phyloP scores from a whole-genome alignment of 2,329 filamentous ascomycete species.

The Fusarium papillatum region DNA sequence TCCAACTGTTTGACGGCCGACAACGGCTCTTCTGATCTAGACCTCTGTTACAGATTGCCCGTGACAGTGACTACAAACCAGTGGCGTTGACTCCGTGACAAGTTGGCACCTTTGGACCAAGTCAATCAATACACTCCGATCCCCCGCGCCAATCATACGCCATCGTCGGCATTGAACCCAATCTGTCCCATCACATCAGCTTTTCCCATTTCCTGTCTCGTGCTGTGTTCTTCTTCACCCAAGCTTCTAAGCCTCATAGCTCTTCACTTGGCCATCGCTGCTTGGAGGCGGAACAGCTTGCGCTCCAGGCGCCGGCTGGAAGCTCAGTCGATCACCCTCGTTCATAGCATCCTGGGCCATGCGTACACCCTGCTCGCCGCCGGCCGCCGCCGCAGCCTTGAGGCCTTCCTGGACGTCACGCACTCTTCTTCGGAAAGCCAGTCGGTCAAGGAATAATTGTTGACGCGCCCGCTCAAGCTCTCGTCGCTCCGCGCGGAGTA shows the following conservation, averaged over 20 bases:
- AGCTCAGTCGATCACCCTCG: constrained; percentile 67
- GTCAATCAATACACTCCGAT: constrained; percentile 25
- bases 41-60: background rate
- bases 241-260: constrained; percentile 63
- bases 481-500: constrained; percentile 91
- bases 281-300: constrained; percentile 67
- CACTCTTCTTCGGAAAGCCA: constrained; percentile 91
- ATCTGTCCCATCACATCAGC: constrained; percentile 23
- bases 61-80: background rate
- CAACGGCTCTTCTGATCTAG: background rate
- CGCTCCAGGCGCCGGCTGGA: constrained; percentile 60
- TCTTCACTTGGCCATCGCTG: constrained; percentile 68
- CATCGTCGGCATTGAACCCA: constrained; percentile 33
- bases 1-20: background rate
- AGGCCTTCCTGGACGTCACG: constrained; percentile 85
- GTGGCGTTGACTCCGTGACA: constrained; percentile 3
- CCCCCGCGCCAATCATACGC: constrained; percentile 35
- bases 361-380: constrained; percentile 64
- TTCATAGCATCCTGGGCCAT: constrained; percentile 60
- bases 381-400: constrained; percentile 63
- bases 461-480: constrained; percentile 94
- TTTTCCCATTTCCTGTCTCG: constrained; percentile 9
- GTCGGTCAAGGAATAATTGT: constrained; percentile 91
- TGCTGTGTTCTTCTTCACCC: background rate
- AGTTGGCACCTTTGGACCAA: constrained; percentile 1